Evolutionary conservation across 2,329 filamentous ascomycete genomes (phyloP).

Genomic region (Reticulascus tulasneorum): DNA sequence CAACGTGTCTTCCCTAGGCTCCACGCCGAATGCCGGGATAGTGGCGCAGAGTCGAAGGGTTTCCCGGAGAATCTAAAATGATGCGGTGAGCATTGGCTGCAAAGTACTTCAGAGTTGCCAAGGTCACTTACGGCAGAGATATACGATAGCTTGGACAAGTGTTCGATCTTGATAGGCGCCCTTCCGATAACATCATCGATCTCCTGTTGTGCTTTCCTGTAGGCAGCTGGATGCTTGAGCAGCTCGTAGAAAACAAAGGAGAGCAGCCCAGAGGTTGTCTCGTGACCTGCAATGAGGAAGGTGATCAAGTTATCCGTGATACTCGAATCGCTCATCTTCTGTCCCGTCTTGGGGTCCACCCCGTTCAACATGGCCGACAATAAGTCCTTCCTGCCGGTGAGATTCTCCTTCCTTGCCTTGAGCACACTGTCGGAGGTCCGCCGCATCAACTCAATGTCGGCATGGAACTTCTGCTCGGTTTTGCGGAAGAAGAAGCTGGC

Average conservation of each 20-base stretch:
- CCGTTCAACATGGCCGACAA: slow-evolving; percentile 64
- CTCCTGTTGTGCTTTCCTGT: slow-evolving; percentile 61
- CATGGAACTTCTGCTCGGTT: slow-evolving; percentile 39
- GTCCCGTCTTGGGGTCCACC: slow-evolving; percentile 59
- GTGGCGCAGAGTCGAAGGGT: slow-evolving; percentile 26
- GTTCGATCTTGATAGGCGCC: slow-evolving; percentile 50
- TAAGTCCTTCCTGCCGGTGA: slow-evolving; percentile 52
- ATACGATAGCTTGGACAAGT: slow-evolving; percentile 60
- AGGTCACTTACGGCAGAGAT: slow-evolving; percentile 43
- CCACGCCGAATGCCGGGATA: slow-evolving; percentile 21
- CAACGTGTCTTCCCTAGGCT: slow-evolving; percentile 36
- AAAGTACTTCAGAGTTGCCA: background rate
- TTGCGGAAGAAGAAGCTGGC: slow-evolving; percentile 41
- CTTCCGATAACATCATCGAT: slow-evolving; percentile 62
- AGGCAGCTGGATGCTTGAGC: slow-evolving; percentile 56
- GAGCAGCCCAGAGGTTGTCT: slow-evolving; percentile 65
- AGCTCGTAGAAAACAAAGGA: slow-evolving; percentile 64
- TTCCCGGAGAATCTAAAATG: slow-evolving; percentile 52
- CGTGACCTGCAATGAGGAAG: slow-evolving; percentile 65
- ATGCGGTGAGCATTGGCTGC: background rate
- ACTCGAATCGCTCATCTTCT: slow-evolving; percentile 52
- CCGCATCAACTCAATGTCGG: slow-evolving; percentile 48
- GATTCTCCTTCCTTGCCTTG: slow-evolving; percentile 50
- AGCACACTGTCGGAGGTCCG: slow-evolving; percentile 56
- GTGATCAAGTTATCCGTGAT: slow-evolving; percentile 67